Conservation (phyloP, 257 asterid genomes). For the Pogostemon cablin region DNA sequence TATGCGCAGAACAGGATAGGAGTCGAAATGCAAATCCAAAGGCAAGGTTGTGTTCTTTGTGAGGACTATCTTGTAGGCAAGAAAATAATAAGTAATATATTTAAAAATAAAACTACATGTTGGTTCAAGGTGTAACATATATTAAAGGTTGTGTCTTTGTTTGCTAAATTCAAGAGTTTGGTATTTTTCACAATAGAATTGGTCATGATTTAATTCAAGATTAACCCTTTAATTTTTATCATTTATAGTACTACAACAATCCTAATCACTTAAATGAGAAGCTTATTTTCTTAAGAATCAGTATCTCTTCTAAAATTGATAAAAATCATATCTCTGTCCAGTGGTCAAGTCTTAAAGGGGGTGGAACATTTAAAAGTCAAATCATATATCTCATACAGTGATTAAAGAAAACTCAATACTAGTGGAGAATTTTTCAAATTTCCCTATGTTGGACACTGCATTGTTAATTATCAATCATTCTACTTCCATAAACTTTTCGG, state of each 20-base stretch:
- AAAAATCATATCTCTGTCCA: slow-evolving; percentile 11
- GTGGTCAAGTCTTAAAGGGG: slow-evolving; percentile 10
- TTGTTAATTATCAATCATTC: slow-evolving; percentile 7
- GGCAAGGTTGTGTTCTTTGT: too few relatives aligned
- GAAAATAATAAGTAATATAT: too few relatives aligned
- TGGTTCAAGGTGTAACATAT: too few relatives aligned
- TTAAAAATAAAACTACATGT: too few relatives aligned
- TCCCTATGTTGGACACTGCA: slow-evolving; percentile 11
- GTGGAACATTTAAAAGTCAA: slow-evolving; percentile 21
- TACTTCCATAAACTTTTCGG: slow-evolving; percentile 33
- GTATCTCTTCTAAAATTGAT: slow-evolving; percentile 20
- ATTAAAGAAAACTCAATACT: slow-evolving; percentile 19
- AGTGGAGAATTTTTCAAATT: neutral
- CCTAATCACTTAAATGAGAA: slow-evolving; percentile 14
- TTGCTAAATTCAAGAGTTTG: too few relatives aligned
- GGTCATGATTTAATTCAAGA: too few relatives aligned
- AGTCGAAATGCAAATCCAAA: too few relatives aligned
- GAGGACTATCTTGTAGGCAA: too few relatives aligned
- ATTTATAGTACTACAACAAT: neutral
- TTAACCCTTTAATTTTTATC: neutral
- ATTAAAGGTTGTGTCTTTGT: too few relatives aligned
- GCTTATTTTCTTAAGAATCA: slow-evolving; percentile 7
- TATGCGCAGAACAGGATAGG: too few relatives aligned
- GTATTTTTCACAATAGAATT: too few relatives aligned
- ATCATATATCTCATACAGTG: slow-evolving; percentile 21